Base-by-base conservation (phyloP, 2,329 filamentous ascomycete species). In the Aspergillus ruber region DNA sequence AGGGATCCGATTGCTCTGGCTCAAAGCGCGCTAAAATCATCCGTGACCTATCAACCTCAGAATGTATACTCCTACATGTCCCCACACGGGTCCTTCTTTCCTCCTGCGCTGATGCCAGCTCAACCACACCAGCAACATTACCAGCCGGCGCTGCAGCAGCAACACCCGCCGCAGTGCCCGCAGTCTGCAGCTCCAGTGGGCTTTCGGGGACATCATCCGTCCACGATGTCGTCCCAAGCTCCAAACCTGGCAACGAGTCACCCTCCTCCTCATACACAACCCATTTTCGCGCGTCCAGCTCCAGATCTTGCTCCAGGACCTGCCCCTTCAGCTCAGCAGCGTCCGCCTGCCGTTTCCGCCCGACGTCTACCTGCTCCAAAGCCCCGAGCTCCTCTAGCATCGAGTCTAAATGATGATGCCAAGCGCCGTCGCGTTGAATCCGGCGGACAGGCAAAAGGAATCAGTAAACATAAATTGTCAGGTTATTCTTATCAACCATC, bases 401-500 rank as follows among this genome's bases (percentile, higher is more conserved):
- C 35, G 10, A 39, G 17, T 29, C 9, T 10, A 29, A 12, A 12
- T 12, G 12, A 29, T 4, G 9, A 29, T 29, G 1, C 7, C 25
- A 29, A 29, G 10, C 25, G 9, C 25, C 25, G 25, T 29, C 25
- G 25, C 25, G 5, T 29, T 10, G 25, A 29, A 21, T 6, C 3
- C 5, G 4, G 25, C 2, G 2, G 25, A 2, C 25, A 29, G 25
- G 10, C 25, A 29, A 29, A 29, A 29, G 25, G 4, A 4, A 12
- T 10, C 25, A 29, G 25, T 12, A 10, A 10, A 12, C 18, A 12
- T 12, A 47, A 47, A 8, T 20, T 54, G 18, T 29, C 42, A 4
- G 33, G 45, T 6, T 55, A 47, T 41, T 47, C 47, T 6, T 56
- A 48, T 29, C 33, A 42, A 10, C 50, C 50, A 3, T 42, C 23